These are phyloP conservation scores for Paraleonurus japonicus DNA, from an alignment of 257 asterid species.

Conservation along the genomic window DNA sequence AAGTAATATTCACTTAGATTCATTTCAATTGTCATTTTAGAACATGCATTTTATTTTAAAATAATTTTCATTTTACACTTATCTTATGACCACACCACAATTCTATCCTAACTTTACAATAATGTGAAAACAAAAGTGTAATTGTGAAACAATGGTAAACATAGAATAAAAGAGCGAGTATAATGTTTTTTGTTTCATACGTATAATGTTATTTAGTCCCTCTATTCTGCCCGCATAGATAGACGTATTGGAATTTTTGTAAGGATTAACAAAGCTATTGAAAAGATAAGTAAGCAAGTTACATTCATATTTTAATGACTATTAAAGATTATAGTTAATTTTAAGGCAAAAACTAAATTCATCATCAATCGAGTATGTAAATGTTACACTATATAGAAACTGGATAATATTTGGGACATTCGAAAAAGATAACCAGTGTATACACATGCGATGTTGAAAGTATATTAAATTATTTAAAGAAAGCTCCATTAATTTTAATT, in stretches of 20 bases:
- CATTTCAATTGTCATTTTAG: not conserved
- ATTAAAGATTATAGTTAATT: too few relatives aligned
- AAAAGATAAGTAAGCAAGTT: not conserved
- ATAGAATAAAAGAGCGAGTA: too few relatives aligned
- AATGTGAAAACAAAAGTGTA: not conserved
- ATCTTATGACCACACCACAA: not conserved
- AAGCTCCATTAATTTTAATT: not conserved
- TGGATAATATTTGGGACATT: too few relatives aligned
- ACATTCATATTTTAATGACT: too few relatives aligned
- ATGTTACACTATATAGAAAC: too few relatives aligned
- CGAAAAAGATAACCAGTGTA: too few relatives aligned
- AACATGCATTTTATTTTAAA: too few relatives aligned
- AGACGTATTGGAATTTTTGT: not conserved
- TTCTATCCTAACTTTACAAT: not conserved
- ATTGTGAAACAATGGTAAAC: not conserved
- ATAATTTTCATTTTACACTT: too few relatives aligned
- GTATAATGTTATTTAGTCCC: too few relatives aligned
- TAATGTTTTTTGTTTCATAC: too few relatives aligned
- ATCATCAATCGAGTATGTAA: too few relatives aligned
- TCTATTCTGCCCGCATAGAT: not conserved
- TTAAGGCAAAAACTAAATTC: too few relatives aligned
- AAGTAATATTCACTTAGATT: not conserved
- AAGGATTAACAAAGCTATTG: not conserved
- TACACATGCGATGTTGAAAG: not conserved
- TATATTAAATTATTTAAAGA: not conserved